These are phyloP conservation scores for Candida incommunis DNA, from an alignment of 805 yeast species.

Conservation along the genomic window DNA sequence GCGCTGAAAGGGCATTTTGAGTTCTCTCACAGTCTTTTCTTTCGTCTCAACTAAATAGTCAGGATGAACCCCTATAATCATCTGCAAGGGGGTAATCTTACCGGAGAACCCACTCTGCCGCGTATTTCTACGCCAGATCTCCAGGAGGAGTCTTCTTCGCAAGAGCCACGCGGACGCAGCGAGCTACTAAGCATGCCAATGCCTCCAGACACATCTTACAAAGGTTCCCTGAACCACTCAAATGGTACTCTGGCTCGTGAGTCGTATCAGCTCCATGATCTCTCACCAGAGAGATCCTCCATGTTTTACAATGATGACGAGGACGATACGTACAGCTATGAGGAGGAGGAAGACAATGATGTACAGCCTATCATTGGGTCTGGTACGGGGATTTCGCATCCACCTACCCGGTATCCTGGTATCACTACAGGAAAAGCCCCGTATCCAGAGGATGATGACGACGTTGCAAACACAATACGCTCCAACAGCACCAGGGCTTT, in stretches of 20 bases:
- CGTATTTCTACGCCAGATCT: not conserved
- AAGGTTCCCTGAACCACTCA: slow-evolving; percentile 2
- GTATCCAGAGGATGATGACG: slow-evolving; percentile 3
- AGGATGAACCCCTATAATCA: too few relatives aligned
- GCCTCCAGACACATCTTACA: slow-evolving; percentile 1
- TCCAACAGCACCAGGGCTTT: not conserved
- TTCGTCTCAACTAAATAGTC: too few relatives aligned
- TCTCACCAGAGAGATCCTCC: not conserved
- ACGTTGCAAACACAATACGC: not conserved
- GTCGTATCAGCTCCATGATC: not conserved
- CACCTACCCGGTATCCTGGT: not conserved
- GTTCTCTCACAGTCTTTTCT: too few relatives aligned
- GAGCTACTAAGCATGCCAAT: slow-evolving; percentile 2
- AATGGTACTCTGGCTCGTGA: slow-evolving; percentile 4
- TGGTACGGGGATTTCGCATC: not conserved
- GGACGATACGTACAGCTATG: not conserved
- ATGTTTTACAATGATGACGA: not conserved
- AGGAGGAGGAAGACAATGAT: slow-evolving; percentile 4
- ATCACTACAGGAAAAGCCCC: not conserved
- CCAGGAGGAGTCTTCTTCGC: not conserved
- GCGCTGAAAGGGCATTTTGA: too few relatives aligned
- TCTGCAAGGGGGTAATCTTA: too few relatives aligned
- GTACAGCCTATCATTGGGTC: slow-evolving; percentile 2
- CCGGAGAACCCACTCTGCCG: not conserved
- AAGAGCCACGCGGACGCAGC: not conserved